Evolutionary conservation across 2,329 filamentous ascomycete species (phyloP).

Genomic region (Orbilia ellipsospora): DNA sequence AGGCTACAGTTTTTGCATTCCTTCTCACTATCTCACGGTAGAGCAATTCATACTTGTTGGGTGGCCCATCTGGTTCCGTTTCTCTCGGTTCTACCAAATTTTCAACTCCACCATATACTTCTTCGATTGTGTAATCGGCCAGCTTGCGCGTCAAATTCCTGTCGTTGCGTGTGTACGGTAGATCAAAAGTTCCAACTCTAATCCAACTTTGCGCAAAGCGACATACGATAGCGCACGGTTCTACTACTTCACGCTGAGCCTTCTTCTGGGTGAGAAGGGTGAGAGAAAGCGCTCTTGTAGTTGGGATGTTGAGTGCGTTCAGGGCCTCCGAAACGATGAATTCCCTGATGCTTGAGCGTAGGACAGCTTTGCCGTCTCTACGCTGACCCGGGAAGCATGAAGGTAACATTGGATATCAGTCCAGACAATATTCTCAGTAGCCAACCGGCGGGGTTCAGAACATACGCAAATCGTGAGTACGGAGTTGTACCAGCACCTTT

Average conservation of each 20-base stretch:
- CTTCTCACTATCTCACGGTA: conserved; percentile 87
- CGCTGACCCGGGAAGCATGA: neutral
- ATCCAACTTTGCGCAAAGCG: conserved; percentile 93
- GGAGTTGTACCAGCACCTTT: conserved; percentile 95
- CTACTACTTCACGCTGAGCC: conserved; percentile 80
- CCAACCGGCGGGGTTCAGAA: neutral
- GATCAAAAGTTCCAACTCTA: conserved; percentile 92
- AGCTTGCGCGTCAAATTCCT: conserved; percentile 77
- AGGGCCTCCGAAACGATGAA: conserved; percentile 91
- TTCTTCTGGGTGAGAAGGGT: conserved; percentile 77
- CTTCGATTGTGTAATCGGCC: conserved; percentile 84
- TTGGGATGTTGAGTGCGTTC: conserved; percentile 84
- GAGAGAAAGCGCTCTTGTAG: conserved; percentile 85
- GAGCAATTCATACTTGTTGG: conserved; percentile 85
- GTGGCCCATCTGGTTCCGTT: conserved; percentile 75
- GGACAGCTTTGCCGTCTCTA: conserved; percentile 85
- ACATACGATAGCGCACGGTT: conserved; percentile 91
- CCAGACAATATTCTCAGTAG: neutral
- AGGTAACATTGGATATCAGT: neutral
- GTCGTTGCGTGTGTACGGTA: conserved; percentile 85
- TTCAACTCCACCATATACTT: conserved; percentile 75
- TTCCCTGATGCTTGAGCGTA: conserved; percentile 91
- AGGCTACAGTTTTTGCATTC: conserved; percentile 87
- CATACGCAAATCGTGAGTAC: conserved; percentile 85
- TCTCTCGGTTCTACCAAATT: conserved; percentile 67